Evolutionary conservation across 768 basidiomycete species (phyloP).

Genomic region (Sarcomyxa edulis): DNA sequence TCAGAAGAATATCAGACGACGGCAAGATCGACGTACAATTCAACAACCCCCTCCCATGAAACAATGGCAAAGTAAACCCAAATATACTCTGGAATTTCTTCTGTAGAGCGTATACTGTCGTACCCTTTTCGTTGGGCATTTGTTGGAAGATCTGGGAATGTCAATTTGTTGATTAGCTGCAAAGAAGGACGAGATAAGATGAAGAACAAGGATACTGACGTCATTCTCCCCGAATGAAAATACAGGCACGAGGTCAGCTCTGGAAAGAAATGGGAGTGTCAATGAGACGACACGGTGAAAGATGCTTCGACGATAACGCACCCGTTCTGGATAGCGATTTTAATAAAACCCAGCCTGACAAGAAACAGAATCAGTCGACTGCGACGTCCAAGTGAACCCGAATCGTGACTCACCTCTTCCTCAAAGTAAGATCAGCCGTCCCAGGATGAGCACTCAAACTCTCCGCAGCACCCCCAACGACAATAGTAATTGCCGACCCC

Average conservation of each 20-base stretch:
- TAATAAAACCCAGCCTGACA: slow-evolving; percentile 86
- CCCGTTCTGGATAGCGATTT: slow-evolving; percentile 88
- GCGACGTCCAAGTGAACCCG: neutral
- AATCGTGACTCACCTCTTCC: slow-evolving; percentile 48
- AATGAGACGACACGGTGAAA: neutral
- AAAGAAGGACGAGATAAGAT: neutral
- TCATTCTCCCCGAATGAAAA: slow-evolving; percentile 99
- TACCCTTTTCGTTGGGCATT: slow-evolving; percentile 93
- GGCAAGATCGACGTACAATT: slow-evolving; percentile 63
- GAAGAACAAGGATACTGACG: slow-evolving; percentile 39
- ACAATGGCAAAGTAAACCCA: slow-evolving; percentile 95
- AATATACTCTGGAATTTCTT: slow-evolving; percentile 89
- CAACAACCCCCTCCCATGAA: slow-evolving; percentile 91
- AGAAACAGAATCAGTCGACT: neutral
- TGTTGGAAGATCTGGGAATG: slow-evolving; percentile 85
- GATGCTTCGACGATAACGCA: slow-evolving; percentile 25
- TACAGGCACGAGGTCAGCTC: slow-evolving; percentile 94
- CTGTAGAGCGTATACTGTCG: slow-evolving; percentile 80
- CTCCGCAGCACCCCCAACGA: slow-evolving; percentile 95
- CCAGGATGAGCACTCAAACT: slow-evolving; percentile 91
- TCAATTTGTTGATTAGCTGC: slow-evolving; percentile 3
- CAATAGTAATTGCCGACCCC: slow-evolving; percentile 81
- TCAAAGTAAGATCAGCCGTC: slow-evolving; percentile 86
- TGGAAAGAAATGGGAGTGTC: slow-evolving; percentile 19
- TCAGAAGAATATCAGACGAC: neutral